These are phyloP conservation scores for Trametes villosa DNA, from an alignment of 768 basidiomycete species.

Conservation along the genomic window DNA sequence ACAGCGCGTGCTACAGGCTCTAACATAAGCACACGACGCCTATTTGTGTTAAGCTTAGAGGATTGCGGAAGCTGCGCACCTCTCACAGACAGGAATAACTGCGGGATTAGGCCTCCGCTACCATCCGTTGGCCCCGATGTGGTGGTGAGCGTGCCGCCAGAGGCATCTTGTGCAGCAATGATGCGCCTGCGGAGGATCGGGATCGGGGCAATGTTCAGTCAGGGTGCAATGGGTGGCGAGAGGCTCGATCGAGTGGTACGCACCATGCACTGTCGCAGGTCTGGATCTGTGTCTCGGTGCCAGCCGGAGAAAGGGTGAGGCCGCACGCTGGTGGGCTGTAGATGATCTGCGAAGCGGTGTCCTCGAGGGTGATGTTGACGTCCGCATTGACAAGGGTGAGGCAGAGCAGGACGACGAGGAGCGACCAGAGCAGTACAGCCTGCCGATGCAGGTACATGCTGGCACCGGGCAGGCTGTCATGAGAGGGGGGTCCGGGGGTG, in stretches of 20 bases:
- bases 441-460: conserved; percentile 22
- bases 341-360: conserved; percentile 27
- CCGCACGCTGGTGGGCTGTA: conserved; percentile 29
- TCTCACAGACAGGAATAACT: conserved; percentile 25
- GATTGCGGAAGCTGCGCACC: conserved; percentile 13
- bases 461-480: conserved; percentile 18
- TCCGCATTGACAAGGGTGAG: not conserved
- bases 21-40: not conserved
- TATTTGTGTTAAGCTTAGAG: not conserved
- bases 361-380: conserved; percentile 26
- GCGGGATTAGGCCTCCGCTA: conserved; percentile 25
- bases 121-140: conserved; percentile 24
- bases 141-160: conserved; percentile 22
- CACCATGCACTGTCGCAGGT: conserved; percentile 27
- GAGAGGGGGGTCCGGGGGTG: conserved; percentile 7
- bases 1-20: conserved; percentile 16
- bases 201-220: not conserved
- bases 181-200: conserved; percentile 21
- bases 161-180: conserved; percentile 13
- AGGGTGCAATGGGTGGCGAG: not conserved
- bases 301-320: conserved; percentile 19
- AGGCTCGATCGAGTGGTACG: conserved; percentile 4
- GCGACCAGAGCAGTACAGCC: conserved; percentile 8
- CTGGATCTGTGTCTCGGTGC: conserved; percentile 11
- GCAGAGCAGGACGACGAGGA: conserved; percentile 5